Percentiles rank a stretch among this genome's conserved stretches.
Conservation (phyloP, 129 eudicot genomes). For the Pittosporum tobira region DNA sequence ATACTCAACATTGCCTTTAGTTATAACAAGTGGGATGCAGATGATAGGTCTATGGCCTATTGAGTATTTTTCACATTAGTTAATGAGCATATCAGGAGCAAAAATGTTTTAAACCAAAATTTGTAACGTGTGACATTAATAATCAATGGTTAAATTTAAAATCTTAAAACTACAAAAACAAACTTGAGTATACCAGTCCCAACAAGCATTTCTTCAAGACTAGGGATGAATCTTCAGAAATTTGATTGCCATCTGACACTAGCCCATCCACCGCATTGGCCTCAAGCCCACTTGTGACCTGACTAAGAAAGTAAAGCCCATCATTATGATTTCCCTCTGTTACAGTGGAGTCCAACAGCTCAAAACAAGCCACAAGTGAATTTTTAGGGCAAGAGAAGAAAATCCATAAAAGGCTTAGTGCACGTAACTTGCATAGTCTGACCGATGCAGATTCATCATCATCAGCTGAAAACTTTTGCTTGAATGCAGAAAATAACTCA, state of each 20-base stretch:
- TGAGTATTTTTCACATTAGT: neutral
- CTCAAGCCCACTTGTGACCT: conserved; percentile 45
- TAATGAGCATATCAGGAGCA: neutral
- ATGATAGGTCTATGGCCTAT: neutral
- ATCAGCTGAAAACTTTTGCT: conserved; percentile 41
- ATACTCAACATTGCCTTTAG: too few species aligned
- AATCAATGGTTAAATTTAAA: too few species aligned
- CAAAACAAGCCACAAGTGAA: conserved; percentile 69
- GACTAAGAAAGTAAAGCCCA: conserved; percentile 63
- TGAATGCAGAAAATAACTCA: conserved; percentile 32
- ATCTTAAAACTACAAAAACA: too few species aligned
- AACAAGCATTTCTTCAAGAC: conserved; percentile 51
- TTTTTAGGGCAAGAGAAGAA: conserved; percentile 62
- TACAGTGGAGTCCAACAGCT: conserved; percentile 45
- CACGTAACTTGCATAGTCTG: conserved; percentile 57
- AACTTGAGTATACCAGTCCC: conserved; percentile 42
- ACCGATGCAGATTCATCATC: conserved; percentile 32
- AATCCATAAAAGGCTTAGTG: conserved; percentile 48
- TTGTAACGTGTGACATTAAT: too few species aligned
- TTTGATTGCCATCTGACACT: conserved; percentile 23
- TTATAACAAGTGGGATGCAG: too few species aligned
- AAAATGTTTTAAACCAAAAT: neutral
- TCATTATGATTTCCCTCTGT: conserved; percentile 33
- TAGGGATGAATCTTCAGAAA: conserved; percentile 23
- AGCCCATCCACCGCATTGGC: conserved; percentile 23